phyloP scores from a whole-genome alignment of 2,329 filamentous ascomycete genomes.

The Tolypocladium sp. region DNA sequence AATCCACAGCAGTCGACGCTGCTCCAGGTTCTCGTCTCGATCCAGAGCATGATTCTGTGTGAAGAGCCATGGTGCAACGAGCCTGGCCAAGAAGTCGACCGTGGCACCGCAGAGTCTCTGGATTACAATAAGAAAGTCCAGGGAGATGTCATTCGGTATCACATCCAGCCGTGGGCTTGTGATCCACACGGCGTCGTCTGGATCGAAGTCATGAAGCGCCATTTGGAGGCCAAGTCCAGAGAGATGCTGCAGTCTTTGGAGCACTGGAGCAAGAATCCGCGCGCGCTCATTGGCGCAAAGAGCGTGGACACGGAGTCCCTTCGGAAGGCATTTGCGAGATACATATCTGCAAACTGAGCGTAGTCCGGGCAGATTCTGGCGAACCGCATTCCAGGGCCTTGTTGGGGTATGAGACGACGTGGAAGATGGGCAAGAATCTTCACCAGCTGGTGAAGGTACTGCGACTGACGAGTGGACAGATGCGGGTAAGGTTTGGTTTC shows the following conservation, averaged over 20 bases:
- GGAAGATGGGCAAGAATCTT: too few relatives aligned
- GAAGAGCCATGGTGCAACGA: conserved; percentile 46
- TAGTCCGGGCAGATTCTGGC: too few relatives aligned
- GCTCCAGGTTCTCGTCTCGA: conserved; percentile 43
- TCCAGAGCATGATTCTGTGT: conserved; percentile 49
- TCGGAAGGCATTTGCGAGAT: too few relatives aligned
- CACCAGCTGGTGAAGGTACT: too few relatives aligned
- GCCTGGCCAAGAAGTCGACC: conserved; percentile 26
- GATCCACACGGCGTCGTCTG: neutral
- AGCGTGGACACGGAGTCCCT: neutral
- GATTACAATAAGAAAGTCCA: neutral
- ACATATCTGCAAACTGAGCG: too few relatives aligned
- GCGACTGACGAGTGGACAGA: too few relatives aligned
- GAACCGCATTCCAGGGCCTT: too few relatives aligned
- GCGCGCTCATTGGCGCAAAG: neutral
- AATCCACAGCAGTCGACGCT: conserved; percentile 35
- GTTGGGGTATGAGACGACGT: too few relatives aligned
- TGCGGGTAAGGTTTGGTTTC: too few relatives aligned
- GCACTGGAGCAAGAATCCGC: neutral
- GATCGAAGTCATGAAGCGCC: neutral
- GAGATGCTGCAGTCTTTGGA: neutral
- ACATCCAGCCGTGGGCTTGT: neutral
- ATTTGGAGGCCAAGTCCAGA: neutral
- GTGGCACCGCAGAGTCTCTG: neutral
- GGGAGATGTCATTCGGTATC: neutral